Percentiles rank a stretch among this genome's conserved stretches.
These are phyloP conservation scores for Pseudotsuga menziesii DNA, from an alignment of 75 land plant species.

Conservation along the genomic window DNA sequence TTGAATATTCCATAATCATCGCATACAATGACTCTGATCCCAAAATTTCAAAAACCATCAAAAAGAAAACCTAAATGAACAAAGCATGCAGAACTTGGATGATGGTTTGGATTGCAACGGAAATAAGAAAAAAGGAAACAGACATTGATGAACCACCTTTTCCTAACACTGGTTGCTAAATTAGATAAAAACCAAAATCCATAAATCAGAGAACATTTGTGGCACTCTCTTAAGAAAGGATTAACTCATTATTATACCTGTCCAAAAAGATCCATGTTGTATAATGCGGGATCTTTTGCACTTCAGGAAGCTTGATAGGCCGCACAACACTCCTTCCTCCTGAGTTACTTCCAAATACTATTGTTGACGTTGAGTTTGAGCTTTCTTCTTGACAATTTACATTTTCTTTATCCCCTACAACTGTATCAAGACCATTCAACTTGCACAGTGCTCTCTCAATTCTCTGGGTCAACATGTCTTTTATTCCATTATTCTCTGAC, in stretches of 20 bases:
- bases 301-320: slow-evolving; percentile 59
- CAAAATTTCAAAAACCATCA: neutral
- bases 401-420: slow-evolving; percentile 40
- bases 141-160: neutral
- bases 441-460: slow-evolving; percentile 56
- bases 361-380: slow-evolving; percentile 43
- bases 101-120: neutral
- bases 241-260: slow-evolving; percentile 43
- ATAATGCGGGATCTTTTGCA: slow-evolving; percentile 86
- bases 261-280: slow-evolving; percentile 98
- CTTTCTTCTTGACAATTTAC: slow-evolving; percentile 44
- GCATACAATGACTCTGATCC: neutral
- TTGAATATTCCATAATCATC: neutral
- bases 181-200: neutral
- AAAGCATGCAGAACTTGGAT: neutral
- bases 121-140: neutral
- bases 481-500: slow-evolving; percentile 7
- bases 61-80: neutral
- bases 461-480: slow-evolving; percentile 44
- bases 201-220: neutral
- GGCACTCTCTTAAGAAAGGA: neutral
- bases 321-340: slow-evolving; percentile 61
- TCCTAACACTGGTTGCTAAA: neutral
- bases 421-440: slow-evolving; percentile 39
- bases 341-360: slow-evolving; percentile 50